A percentile compares a stretch with the other conserved stretches of the same genome.
phyloP scores from a whole-genome alignment of 2,329 filamentous ascomycete species.

The Westerdykella sp. region DNA sequence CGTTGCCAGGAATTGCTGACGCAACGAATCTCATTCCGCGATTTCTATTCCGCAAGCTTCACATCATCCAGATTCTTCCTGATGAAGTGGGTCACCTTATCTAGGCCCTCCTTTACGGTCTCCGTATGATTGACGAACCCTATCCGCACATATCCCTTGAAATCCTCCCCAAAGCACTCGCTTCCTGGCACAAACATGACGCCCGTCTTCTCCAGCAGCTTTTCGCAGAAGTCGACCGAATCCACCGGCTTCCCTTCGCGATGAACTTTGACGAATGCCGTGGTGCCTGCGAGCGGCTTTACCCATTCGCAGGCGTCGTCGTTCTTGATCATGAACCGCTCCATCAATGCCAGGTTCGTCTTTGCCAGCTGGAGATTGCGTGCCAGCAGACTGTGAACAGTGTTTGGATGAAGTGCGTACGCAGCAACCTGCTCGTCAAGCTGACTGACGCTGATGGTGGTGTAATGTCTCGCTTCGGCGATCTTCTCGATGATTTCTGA shows the following conservation, averaged over 20 bases:
- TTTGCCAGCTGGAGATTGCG: conserved; percentile 63
- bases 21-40: too few relatives aligned
- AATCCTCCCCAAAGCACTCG: conserved; percentile 67
- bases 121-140: conserved; percentile 69
- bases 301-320: conserved; percentile 61
- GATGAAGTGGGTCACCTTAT: conserved; percentile 50
- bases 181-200: conserved; percentile 71
- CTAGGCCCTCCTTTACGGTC: conserved; percentile 60
- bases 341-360: conserved; percentile 60
- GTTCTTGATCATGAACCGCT: conserved; percentile 61
- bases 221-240: conserved; percentile 64
- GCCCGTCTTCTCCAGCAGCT: conserved; percentile 61
- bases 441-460: conserved; percentile 77
- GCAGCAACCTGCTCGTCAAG: conserved; percentile 73
- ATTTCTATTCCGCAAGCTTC: conserved; percentile 27
- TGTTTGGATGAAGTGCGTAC: conserved; percentile 61
- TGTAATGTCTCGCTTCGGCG: conserved; percentile 68
- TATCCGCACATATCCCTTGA: conserved; percentile 65
- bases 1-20: too few relatives aligned
- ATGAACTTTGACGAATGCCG: conserved; percentile 67
- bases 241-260: conserved; percentile 58
- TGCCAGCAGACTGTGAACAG: conserved; percentile 57
- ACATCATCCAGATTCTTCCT: conserved; percentile 51
- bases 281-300: conserved; percentile 72
- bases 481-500: conserved; percentile 56